Conservation (phyloP, 495 filamentous ascomycete species). For the Penicillium simplicissimum region DNA sequence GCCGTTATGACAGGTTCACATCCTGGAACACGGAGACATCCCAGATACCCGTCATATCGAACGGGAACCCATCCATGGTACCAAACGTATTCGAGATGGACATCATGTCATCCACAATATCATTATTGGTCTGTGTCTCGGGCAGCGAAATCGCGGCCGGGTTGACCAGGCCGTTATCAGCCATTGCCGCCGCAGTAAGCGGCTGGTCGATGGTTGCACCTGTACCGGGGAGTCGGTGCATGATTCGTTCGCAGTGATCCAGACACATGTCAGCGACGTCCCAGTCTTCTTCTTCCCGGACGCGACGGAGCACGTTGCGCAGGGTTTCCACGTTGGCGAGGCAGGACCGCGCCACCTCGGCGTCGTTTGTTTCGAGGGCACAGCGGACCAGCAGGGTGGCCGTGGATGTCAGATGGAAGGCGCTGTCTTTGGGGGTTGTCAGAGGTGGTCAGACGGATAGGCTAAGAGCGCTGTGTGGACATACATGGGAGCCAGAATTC, state of each 20-base stretch:
- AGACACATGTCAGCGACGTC: conserved; percentile 56
- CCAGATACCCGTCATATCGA: conserved; percentile 55
- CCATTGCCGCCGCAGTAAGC: conserved; percentile 13
- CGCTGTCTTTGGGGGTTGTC: conserved; percentile 40
- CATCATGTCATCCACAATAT: conserved; percentile 55
- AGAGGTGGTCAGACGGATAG: conserved; percentile 12
- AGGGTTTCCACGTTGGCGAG: conserved; percentile 47
- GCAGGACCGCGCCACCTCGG: conserved; percentile 42
- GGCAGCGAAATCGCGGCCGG: conserved; percentile 47
- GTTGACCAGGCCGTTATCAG: conserved; percentile 41
- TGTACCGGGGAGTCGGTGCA: conserved; percentile 42
- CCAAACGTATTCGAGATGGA: conserved; percentile 51
- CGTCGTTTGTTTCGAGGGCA: conserved; percentile 47
- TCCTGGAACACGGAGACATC: conserved; percentile 52
- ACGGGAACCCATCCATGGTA: conserved; percentile 53
- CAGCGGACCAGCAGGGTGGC: conserved; percentile 51
- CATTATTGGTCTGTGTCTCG: conserved; percentile 51
- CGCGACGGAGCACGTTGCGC: conserved; percentile 47
- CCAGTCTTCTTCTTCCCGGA: conserved; percentile 55
- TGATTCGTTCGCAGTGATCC: conserved; percentile 52
- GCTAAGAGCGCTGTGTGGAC: conserved; percentile 5
- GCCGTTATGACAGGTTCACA: conserved; percentile 39
- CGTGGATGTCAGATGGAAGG: conserved; percentile 51
- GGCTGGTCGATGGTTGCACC: conserved; percentile 25
- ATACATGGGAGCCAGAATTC: conserved; percentile 54